Evolutionary conservation across 257 asterid genomes (phyloP).

Genomic region (Solanum okadae): DNA sequence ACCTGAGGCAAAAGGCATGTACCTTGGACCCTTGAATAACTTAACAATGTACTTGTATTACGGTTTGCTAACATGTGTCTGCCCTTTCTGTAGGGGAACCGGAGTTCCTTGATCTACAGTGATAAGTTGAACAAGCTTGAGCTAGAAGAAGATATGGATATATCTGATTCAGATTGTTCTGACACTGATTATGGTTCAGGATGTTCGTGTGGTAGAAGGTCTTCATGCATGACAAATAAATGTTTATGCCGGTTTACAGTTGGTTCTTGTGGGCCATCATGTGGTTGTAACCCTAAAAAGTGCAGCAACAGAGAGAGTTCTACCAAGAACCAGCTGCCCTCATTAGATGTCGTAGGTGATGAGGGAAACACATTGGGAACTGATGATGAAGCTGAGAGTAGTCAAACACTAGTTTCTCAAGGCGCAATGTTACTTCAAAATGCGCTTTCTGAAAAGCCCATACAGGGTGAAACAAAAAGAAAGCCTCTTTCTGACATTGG

Average conservation of each 20-base stretch:
- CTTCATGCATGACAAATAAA: conserved; percentile 62
- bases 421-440: conserved; percentile 80
- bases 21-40: neutral
- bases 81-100: conserved; percentile 33
- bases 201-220: conserved; percentile 66
- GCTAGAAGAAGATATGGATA: conserved; percentile 76
- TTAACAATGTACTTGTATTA: neutral
- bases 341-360: conserved; percentile 10
- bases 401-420: conserved; percentile 50
- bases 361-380: conserved; percentile 11
- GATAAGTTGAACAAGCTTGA: conserved; percentile 20
- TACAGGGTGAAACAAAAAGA: conserved; percentile 22
- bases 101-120: conserved; percentile 34
- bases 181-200: conserved; percentile 11
- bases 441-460: conserved; percentile 64
- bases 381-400: conserved; percentile 38
- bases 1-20: conserved; percentile 63
- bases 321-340: neutral
- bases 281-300: conserved; percentile 45
- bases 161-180: conserved; percentile 42
- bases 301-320: conserved; percentile 52
- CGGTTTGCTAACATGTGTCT: neutral
- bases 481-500: conserved; percentile 92
- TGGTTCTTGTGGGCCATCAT: conserved; percentile 40
- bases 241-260: conserved; percentile 77